Percentiles rank a stretch among this genome's conserved stretches.
phyloP scores from a whole-genome alignment of 495 filamentous ascomycete genomes.

The Thozetella sp. region DNA sequence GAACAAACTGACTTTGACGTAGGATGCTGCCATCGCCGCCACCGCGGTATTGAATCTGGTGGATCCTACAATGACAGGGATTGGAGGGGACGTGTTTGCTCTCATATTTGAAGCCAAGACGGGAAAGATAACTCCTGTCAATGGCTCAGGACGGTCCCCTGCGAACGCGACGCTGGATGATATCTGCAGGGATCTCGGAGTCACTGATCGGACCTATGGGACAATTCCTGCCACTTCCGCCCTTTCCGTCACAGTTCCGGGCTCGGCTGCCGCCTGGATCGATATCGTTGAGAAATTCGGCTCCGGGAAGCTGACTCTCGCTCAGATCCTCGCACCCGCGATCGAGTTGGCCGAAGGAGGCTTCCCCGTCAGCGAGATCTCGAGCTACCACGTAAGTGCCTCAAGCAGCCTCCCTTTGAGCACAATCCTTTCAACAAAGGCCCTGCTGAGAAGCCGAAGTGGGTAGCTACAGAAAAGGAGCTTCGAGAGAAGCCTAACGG shows the following conservation, averaged over 20 bases:
- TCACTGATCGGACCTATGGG: slow-evolving; percentile 48
- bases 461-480: slow-evolving; percentile 56
- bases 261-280: slow-evolving; percentile 84
- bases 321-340: slow-evolving; percentile 71
- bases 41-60: slow-evolving; percentile 80
- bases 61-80: slow-evolving; percentile 79
- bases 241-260: slow-evolving; percentile 73
- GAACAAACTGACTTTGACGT: neutral
- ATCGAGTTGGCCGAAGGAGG: slow-evolving; percentile 80
- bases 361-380: slow-evolving; percentile 74
- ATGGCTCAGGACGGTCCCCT: slow-evolving; percentile 76
- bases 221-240: slow-evolving; percentile 66
- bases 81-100: slow-evolving; percentile 87
- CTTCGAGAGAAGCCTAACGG: slow-evolving; percentile 70
- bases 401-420: neutral
- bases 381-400: slow-evolving; percentile 55
- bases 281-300: slow-evolving; percentile 80
- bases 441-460: too few relatives aligned
- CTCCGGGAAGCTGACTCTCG: slow-evolving; percentile 69
- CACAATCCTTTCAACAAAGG: too few relatives aligned
- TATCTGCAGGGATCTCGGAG: slow-evolving; percentile 63
- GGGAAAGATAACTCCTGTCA: slow-evolving; percentile 72
- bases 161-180: slow-evolving; percentile 56
- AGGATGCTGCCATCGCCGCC: slow-evolving; percentile 20
- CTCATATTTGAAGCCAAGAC: slow-evolving; percentile 76